phyloP scores from a whole-genome alignment of 83 land plant species.

The Thuja plicata region DNA sequence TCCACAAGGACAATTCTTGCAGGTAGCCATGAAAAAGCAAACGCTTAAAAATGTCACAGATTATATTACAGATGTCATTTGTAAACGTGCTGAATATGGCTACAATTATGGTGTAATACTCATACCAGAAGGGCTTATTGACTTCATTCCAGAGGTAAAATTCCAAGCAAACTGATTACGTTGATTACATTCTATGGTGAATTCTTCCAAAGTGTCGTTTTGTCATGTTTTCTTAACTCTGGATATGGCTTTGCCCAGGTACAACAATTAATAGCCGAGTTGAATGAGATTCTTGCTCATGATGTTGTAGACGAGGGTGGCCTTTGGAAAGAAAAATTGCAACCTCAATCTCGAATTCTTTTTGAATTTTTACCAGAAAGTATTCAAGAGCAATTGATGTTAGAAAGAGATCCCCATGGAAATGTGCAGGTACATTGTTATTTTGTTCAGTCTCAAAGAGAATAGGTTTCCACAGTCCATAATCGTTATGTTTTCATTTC shows the following conservation, averaged over 20 bases:
- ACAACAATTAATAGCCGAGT: conserved; percentile 87
- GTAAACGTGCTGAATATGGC: conserved; percentile 81
- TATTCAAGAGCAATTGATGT: conserved; percentile 90
- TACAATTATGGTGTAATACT: conserved; percentile 97
- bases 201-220: background rate
- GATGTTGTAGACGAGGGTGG: conserved; percentile 81
- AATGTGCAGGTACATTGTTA: conserved; percentile 80
- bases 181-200: background rate
- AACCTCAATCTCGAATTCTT: conserved; percentile 53
- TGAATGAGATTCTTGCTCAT: conserved; percentile 93
- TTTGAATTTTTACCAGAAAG: conserved; percentile 85
- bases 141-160: conserved; percentile 93
- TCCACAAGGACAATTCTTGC: conserved; percentile 17
- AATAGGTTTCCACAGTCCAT: too few relatives aligned
- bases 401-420: conserved; percentile 99
- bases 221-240: background rate
- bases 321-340: conserved; percentile 85
- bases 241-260: conserved; percentile 50
- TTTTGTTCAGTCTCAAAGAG: background rate
- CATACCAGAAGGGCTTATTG: conserved; percentile 97
- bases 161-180: background rate
- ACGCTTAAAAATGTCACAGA: conserved; percentile 91
- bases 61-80: conserved; percentile 80
- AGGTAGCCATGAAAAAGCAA: conserved; percentile 78
- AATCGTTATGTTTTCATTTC: too few relatives aligned